Percentiles rank a stretch among this genome's conserved stretches.
These are phyloP conservation scores for Rhododendron vialii DNA, from an alignment of 148 eudicot species.

Conservation along the genomic window DNA sequence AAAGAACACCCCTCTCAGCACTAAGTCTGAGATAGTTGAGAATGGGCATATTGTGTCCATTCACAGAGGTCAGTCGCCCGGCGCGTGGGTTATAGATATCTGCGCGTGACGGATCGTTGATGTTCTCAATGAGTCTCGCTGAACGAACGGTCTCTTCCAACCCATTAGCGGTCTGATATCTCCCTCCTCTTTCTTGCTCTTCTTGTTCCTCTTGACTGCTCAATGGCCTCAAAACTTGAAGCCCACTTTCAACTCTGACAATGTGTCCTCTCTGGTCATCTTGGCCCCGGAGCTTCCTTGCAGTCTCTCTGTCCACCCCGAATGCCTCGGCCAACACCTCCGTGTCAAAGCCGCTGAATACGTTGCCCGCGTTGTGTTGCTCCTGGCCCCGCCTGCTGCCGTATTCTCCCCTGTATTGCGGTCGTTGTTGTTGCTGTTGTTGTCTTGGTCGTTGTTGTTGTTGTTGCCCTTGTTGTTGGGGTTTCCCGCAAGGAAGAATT, in stretches of 20 bases:
- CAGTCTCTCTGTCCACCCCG: constrained; percentile 43
- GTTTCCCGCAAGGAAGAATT: neutral
- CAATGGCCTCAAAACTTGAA: constrained; percentile 52
- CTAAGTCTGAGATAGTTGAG: constrained; percentile 49
- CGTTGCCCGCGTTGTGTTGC: constrained; percentile 25
- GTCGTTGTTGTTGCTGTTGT: neutral
- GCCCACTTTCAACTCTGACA: constrained; percentile 34
- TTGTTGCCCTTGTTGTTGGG: neutral
- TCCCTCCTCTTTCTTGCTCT: constrained; percentile 6
- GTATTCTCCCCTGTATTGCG: neutral
- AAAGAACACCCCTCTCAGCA: constrained; percentile 63
- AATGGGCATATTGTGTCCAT: constrained; percentile 54
- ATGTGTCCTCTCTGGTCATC: constrained; percentile 63
- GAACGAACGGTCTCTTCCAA: constrained; percentile 68
- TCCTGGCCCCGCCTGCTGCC: constrained; percentile 5
- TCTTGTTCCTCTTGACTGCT: constrained; percentile 10
- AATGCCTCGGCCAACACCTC: constrained; percentile 43
- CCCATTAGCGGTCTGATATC: constrained; percentile 29
- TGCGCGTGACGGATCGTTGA: constrained; percentile 49
- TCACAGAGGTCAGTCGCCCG: constrained; percentile 49
- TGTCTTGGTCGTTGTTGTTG: neutral
- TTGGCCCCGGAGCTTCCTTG: constrained; percentile 38
- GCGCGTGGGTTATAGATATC: constrained; percentile 48
- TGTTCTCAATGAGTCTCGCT: constrained; percentile 37
- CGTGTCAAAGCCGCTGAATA: constrained; percentile 45